phyloP scores from a whole-genome alignment of 768 basidiomycete species.

The Lentinula sp. region DNA sequence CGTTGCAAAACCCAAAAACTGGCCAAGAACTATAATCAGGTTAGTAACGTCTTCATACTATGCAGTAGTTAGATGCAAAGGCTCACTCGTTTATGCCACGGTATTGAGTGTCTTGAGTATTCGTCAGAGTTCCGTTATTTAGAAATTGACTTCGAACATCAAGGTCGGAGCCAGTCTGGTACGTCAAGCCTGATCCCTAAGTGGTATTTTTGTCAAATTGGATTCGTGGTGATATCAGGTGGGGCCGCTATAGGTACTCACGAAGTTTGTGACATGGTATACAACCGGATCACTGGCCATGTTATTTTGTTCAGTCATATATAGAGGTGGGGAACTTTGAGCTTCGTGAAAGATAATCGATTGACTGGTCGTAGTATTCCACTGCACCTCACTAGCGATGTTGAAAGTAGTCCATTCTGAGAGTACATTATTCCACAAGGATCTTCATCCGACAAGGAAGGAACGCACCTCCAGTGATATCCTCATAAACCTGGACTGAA shows the following conservation, averaged over 20 bases:
- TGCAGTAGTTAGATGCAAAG: not conserved
- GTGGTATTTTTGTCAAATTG: too few species aligned
- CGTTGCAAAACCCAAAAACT: constrained; percentile 9
- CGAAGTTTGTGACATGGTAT: constrained; percentile 1
- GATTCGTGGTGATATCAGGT: not conserved
- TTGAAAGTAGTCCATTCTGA: constrained; percentile 9
- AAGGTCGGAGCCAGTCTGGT: constrained; percentile 5
- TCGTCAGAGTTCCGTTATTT: not conserved
- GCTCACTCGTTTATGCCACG: constrained; percentile 7
- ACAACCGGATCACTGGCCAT: constrained; percentile 10
- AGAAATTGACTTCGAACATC: constrained; percentile 7
- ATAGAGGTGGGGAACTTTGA: constrained; percentile 1
- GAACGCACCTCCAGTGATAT: constrained; percentile 20
- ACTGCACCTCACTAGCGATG: not conserved
- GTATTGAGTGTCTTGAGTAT: constrained; percentile 7
- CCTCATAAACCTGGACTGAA: constrained; percentile 21
- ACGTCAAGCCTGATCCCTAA: constrained; percentile 1
- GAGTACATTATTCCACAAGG: not conserved
- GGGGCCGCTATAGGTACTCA: not conserved
- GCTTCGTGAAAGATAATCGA: constrained; percentile 8
- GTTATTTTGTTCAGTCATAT: constrained; percentile 6
- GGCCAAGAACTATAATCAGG: constrained; percentile 5
- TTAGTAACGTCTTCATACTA: not conserved
- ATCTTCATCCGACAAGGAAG: not conserved
- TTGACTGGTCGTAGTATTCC: constrained; percentile 8